phyloP scores from a whole-genome alignment of 164 flowering plant genomes.

The Sedum album region DNA sequence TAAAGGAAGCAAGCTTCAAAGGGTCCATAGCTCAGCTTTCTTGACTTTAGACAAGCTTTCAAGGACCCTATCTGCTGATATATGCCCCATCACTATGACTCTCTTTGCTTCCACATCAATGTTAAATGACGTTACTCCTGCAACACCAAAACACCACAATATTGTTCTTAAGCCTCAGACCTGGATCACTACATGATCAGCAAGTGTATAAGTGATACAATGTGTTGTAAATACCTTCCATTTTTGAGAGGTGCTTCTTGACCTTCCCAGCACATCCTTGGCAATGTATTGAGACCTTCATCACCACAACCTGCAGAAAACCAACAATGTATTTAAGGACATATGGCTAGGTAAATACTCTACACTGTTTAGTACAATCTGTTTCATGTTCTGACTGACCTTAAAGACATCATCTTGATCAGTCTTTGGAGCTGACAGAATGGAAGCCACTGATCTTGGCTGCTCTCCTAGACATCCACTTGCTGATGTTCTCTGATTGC shows the following conservation, averaged over 20 bases:
- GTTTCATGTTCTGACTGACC: conserved; percentile 21
- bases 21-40: conserved; percentile 66
- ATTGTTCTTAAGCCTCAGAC: neutral
- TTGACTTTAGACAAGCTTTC: conserved; percentile 82
- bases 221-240: conserved; percentile 57
- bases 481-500: neutral
- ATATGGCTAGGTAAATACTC: no score
- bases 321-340: neutral
- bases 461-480: neutral
- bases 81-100: conserved; percentile 81
- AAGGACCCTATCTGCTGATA: conserved; percentile 60
- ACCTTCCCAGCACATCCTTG: conserved; percentile 92
- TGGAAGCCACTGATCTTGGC: neutral
- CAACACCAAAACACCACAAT: neutral
- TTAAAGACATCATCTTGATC: neutral
- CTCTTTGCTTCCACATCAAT: conserved; percentile 71
- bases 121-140: conserved; percentile 86
- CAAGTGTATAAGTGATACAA: neutral
- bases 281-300: conserved; percentile 86
- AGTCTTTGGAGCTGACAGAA: neutral
- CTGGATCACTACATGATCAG: neutral
- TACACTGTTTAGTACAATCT: neutral
- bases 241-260: conserved; percentile 77
- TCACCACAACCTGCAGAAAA: conserved; percentile 58
- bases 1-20: neutral